A percentile compares a stretch with the other conserved stretches of the same genome.
Evolutionary conservation across 2,329 filamentous ascomycete species (phyloP).

Genomic region (Lasiodiplodia hormozganensis): DNA sequence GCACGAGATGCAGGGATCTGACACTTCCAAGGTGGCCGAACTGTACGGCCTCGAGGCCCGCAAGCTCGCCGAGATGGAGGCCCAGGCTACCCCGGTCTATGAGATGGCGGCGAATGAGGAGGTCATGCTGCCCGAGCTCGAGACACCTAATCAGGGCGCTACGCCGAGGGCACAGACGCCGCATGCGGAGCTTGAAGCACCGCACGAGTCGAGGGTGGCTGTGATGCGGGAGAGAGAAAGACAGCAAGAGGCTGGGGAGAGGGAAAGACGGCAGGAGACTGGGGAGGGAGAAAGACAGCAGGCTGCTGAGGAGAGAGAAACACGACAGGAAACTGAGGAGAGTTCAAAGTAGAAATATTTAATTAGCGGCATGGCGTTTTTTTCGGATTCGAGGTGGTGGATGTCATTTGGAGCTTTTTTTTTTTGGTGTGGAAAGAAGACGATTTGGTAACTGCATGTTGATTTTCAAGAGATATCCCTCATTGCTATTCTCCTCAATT

Average conservation of each 20-base stretch:
- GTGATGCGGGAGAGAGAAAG: constrained; percentile 5
- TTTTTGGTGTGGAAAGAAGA: background rate
- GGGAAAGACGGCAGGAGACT: background rate
- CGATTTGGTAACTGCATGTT: background rate
- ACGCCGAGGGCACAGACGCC: background rate
- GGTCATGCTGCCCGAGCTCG: constrained; percentile 15
- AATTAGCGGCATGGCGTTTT: background rate
- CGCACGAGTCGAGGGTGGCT: constrained; percentile 15
- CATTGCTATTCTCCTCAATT: background rate
- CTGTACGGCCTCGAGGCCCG: constrained; percentile 20
- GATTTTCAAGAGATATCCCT: constrained; percentile 11
- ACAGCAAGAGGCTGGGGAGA: background rate
- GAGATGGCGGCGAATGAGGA: constrained; percentile 26
- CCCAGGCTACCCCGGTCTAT: background rate
- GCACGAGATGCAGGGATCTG: constrained; percentile 23
- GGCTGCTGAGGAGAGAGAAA: background rate
- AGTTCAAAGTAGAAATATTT: background rate
- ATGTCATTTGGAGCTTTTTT: background rate
- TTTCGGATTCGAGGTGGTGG: background rate
- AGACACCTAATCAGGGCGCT: constrained; percentile 12
- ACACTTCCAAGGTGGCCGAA: constrained; percentile 6
- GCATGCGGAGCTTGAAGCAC: constrained; percentile 14
- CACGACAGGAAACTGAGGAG: background rate
- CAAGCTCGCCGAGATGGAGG: constrained; percentile 23
- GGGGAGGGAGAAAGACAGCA: background rate